Evolutionary conservation across 2,329 filamentous ascomycete species (phyloP).

Genomic region (Ophiostoma ips): DNA sequence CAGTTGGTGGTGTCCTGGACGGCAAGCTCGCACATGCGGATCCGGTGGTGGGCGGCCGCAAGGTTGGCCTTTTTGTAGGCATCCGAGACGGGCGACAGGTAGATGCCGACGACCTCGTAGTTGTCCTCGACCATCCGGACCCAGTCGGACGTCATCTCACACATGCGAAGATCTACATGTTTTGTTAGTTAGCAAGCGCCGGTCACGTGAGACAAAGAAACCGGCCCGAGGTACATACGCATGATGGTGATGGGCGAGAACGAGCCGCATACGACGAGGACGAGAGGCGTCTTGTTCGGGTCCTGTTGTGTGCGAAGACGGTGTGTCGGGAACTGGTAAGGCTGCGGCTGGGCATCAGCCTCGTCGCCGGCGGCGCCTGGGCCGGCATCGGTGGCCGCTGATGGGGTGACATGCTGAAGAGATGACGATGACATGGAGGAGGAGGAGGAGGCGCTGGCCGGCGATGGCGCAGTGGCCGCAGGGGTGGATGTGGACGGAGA

Average conservation of each 20-base stretch:
- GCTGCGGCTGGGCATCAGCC: not conserved
- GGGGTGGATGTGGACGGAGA: not conserved
- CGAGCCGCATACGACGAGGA: constrained; percentile 24
- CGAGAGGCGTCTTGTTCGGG: constrained; percentile 19
- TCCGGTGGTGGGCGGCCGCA: constrained; percentile 29
- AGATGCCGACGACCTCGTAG: constrained; percentile 78
- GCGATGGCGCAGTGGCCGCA: not conserved
- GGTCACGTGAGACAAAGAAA: too few species aligned
- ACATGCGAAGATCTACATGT: constrained; percentile 25
- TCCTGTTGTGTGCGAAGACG: constrained; percentile 10
- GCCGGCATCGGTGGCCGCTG: not conserved
- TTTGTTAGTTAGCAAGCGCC: constrained; percentile 10
- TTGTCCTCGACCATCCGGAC: constrained; percentile 23
- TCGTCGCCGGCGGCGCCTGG: not conserved
- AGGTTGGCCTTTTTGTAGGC: constrained; percentile 67
- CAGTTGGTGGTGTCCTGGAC: constrained; percentile 61
- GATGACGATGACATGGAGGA: not conserved
- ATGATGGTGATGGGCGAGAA: constrained; percentile 19
- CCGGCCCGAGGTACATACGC: constrained; percentile 11
- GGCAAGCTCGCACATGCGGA: constrained; percentile 78
- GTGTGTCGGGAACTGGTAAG: constrained; percentile 12
- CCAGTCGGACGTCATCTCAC: constrained; percentile 25
- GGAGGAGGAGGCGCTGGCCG: too few species aligned
- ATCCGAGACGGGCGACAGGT: constrained; percentile 54
- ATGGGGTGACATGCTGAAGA: not conserved